Evolutionary conservation across 305 asterid species (phyloP), one percentile per base, ranked within the genome.

Genomic region (Petunia hybrid): DNA sequence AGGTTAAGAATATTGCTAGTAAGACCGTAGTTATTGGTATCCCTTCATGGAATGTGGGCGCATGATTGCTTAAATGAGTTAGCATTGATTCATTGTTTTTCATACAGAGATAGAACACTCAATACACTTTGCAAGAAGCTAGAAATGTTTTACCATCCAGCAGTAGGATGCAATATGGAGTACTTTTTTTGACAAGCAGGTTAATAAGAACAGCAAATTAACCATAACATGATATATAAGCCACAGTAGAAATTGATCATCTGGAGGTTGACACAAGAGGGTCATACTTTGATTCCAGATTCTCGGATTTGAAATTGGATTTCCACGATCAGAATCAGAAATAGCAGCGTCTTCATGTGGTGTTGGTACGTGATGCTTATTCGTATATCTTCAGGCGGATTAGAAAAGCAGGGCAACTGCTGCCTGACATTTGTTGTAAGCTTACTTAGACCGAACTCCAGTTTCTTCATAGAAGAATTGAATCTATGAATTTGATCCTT

Each of bases 401-500:
- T 80, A 1, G 78, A 64, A 2, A 82, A 77, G 75, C 65, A 45
- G 43, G 85, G 71, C 8, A 67, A 80, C 71, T 83, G 83, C 57
- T 6, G 61, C 57, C 38, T 64, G 80, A 79, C 35, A 56, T 62
- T 73, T 85, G 81, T 73, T 76, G 73, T 82, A 8, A 81, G 78
- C 62, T 75, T 80, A 68, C 80, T 82, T 81, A 86, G 68, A 76
- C 79, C 77, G 13, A 77, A 81, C 62, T 85, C 83, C 9, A 83
- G 81, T 53, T 81, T 84, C 86, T 88, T 84, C 16, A 84, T 77
- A 3, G 90, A 85, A 67, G 89, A 85, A 31, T 85, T 82, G 1
- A 89, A 22, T 80, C 67, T 86, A 6, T 83, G 85, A 85, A 89
- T 61, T 80, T 87, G 90, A 70, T 67, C 83, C 62, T 41, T 81